These are phyloP conservation scores for Lepidopterella palustris DNA, from an alignment of 495 filamentous ascomycete species.

Conservation along the genomic window DNA sequence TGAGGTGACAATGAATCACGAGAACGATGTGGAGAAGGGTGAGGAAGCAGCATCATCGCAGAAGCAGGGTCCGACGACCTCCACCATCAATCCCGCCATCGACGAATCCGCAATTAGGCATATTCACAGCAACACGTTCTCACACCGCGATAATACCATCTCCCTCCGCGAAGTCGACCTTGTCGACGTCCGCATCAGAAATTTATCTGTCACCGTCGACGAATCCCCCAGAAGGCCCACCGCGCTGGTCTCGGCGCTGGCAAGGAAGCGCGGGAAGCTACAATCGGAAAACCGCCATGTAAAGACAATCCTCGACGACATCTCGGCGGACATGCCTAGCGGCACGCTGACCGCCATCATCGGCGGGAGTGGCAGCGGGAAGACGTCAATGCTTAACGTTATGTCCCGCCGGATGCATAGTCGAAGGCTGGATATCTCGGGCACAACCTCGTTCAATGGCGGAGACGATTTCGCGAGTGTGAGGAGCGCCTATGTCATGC, in stretches of 20 bases:
- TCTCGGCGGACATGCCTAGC: slow-evolving; percentile 50
- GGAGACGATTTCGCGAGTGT: slow-evolving; percentile 45
- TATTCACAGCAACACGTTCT: neutral
- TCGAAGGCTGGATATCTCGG: slow-evolving; percentile 46
- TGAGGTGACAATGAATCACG: neutral
- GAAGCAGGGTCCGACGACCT: too few species aligned
- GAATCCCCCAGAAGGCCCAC: slow-evolving; percentile 4
- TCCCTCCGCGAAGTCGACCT: slow-evolving; percentile 24
- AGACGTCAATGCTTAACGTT: slow-evolving; percentile 64
- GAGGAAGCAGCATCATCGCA: too few species aligned
- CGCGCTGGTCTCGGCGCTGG: slow-evolving; percentile 4
- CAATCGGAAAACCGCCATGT: slow-evolving; percentile 8
- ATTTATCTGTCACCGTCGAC: slow-evolving; percentile 22
- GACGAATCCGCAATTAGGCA: neutral
- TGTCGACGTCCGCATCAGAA: slow-evolving; percentile 15
- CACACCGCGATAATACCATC: slow-evolving; percentile 10
- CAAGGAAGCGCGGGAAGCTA: neutral
- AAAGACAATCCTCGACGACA: slow-evolving; percentile 45
- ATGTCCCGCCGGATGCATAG: slow-evolving; percentile 60
- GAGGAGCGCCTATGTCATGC: slow-evolving; percentile 67
- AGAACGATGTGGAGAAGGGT: too few species aligned
- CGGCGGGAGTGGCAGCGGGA: slow-evolving; percentile 65
- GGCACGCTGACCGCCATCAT: slow-evolving; percentile 67
- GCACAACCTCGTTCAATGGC: slow-evolving; percentile 53
- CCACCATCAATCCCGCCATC: too few species aligned